Evolutionary conservation across 495 filamentous ascomycete genomes (phyloP).

Genomic region (Melanomma pulvis-pyrius): DNA sequence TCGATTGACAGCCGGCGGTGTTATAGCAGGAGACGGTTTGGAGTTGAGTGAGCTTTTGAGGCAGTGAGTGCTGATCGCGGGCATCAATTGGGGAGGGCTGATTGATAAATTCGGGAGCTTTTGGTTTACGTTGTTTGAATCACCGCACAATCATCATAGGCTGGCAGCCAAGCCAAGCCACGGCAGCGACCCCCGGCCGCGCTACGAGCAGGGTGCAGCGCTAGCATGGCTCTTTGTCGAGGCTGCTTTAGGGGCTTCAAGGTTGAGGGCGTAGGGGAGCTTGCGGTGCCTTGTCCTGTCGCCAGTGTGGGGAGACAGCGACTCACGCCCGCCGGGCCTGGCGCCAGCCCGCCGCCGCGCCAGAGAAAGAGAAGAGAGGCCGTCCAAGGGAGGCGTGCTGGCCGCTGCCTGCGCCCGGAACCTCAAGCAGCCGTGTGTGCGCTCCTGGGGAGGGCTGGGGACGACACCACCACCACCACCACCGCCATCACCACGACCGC

Average conservation of each 20-base stretch:
- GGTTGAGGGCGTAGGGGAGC: background rate
- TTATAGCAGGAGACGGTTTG: conserved; percentile 25
- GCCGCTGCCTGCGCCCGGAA: too few relatives aligned
- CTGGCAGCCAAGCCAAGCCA: conserved; percentile 30
- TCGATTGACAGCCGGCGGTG: conserved; percentile 21
- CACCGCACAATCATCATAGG: conserved; percentile 33
- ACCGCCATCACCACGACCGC: too few relatives aligned
- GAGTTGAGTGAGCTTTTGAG: conserved; percentile 34
- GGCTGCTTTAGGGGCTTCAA: background rate
- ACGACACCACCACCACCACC: too few relatives aligned
- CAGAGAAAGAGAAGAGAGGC: too few relatives aligned
- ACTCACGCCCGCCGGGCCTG: too few relatives aligned
- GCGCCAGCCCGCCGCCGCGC: background rate
- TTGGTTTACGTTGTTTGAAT: conserved; percentile 31
- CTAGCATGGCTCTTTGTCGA: background rate
- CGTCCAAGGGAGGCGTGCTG: too few relatives aligned
- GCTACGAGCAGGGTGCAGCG: conserved; percentile 2
- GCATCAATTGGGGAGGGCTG: conserved; percentile 28
- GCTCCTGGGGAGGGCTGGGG: too few relatives aligned
- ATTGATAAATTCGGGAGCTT: conserved; percentile 36
- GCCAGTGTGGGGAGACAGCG: background rate
- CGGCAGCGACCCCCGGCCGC: conserved; percentile 19
- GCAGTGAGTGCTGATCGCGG: conserved; percentile 35
- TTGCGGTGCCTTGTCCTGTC: too few relatives aligned
- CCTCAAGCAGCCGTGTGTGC: too few relatives aligned